These are phyloP conservation scores for Xylaria sp. DNA, from an alignment of 2,329 filamentous ascomycete genomes.

Conservation along the genomic window DNA sequence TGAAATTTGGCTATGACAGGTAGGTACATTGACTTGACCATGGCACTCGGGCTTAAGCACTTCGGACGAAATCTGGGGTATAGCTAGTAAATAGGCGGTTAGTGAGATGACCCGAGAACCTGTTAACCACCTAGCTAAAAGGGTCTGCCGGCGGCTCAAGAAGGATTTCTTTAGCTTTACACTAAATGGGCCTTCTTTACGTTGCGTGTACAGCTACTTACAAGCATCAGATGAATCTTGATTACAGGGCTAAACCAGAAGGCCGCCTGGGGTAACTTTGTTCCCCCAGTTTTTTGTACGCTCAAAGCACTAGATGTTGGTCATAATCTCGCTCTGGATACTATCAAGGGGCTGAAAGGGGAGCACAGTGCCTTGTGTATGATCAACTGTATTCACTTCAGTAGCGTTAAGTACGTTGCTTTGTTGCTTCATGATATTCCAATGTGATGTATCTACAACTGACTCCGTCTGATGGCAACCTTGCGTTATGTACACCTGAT, in stretches of 20 bases:
- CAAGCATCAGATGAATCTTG: not conserved
- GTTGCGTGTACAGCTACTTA: not conserved
- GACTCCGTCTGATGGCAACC: conserved; percentile 14
- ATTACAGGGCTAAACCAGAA: not conserved
- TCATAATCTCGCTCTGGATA: too few relatives aligned
- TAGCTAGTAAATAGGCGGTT: not conserved
- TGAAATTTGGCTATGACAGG: conserved; percentile 9
- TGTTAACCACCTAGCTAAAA: conserved; percentile 1
- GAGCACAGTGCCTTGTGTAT: not conserved
- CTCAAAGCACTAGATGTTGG: conserved; percentile 1
- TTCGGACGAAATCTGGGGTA: conserved; percentile 4
- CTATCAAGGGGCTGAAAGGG: not conserved
- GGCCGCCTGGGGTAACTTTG: not conserved
- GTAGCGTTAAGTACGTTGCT: not conserved
- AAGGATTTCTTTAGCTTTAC: conserved; percentile 1
- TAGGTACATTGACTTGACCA: conserved; percentile 15
- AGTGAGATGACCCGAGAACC: not conserved
- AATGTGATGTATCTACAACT: conserved; percentile 10
- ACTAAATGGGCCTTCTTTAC: not conserved
- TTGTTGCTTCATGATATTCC: conserved; percentile 12
- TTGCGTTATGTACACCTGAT: conserved; percentile 19
- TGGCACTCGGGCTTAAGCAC: conserved; percentile 1
- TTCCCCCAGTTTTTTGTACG: conserved; percentile 3
- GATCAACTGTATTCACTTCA: not conserved
- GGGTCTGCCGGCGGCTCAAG: not conserved